These are phyloP conservation scores for Aureobasidium leucospermi DNA, from an alignment of 2,329 filamentous ascomycete species.

Conservation along the genomic window DNA sequence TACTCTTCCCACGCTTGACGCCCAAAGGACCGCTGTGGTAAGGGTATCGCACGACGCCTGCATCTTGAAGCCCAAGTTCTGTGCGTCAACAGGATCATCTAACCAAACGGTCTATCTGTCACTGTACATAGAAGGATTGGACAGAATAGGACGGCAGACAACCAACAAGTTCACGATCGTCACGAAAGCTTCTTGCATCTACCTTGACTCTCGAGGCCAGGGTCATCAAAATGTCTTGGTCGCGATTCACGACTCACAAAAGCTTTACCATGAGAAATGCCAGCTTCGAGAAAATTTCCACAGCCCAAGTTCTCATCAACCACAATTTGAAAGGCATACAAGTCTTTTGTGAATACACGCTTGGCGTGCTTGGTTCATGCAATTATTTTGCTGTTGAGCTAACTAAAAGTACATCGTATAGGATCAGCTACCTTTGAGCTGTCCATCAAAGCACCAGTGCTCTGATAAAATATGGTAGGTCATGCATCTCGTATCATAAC, in stretches of 20 bases:
- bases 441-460: background rate
- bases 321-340: background rate
- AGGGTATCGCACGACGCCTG: background rate
- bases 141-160: background rate
- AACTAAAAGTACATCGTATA: background rate
- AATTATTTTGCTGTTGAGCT: background rate
- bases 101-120: background rate
- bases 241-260: too few species aligned
- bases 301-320: too few species aligned
- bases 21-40: too few species aligned
- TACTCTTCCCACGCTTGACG: too few species aligned
- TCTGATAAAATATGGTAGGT: background rate
- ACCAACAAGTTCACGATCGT: background rate
- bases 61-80: background rate
- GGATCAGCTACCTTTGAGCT: background rate
- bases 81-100: background rate
- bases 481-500: background rate
- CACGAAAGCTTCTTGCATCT: background rate
- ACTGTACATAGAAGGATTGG: background rate
- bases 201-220: too few species aligned
- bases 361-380: background rate
- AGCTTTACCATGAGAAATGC: too few species aligned
- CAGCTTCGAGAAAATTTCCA: too few species aligned
- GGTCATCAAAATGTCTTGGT: background rate
- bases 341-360: background rate